phyloP scores from a whole-genome alignment of 805 yeast species.

The Barnettozyma californica region DNA sequence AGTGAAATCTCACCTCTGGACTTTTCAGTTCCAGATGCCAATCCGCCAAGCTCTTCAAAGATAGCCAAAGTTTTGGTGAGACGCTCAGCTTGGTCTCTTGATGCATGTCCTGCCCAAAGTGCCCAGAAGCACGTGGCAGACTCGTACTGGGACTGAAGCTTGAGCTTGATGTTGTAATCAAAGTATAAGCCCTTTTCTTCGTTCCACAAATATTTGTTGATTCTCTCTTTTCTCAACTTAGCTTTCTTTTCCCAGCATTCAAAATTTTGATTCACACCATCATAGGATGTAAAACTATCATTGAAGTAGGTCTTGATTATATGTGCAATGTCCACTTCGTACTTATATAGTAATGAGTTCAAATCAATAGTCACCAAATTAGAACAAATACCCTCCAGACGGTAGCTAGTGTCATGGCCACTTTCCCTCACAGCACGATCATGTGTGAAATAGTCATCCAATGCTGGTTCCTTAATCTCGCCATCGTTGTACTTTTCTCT shows the following conservation, averaged over 20 bases:
- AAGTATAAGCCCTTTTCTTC: constrained; percentile 71
- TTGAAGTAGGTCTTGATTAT: constrained; percentile 53
- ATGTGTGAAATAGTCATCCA: constrained; percentile 84
- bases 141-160: constrained; percentile 60
- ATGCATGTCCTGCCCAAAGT: constrained; percentile 74
- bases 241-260: constrained; percentile 63
- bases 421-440: constrained; percentile 95
- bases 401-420: constrained; percentile 91
- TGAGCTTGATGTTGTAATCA: constrained; percentile 68
- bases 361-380: constrained; percentile 86
- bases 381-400: constrained; percentile 88
- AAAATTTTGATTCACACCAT: constrained; percentile 39
- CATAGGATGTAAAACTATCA: constrained; percentile 37
- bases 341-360: constrained; percentile 80
- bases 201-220: constrained; percentile 79
- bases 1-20: constrained; percentile 69
- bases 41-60: constrained; percentile 84
- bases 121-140: constrained; percentile 93
- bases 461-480: constrained; percentile 62
- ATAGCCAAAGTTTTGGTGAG: constrained; percentile 58
- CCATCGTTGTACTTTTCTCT: constrained; percentile 64
- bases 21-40: constrained; percentile 74
- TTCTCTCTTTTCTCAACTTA: constrained; percentile 41
- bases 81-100: constrained; percentile 59
- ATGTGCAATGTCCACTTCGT: constrained; percentile 77